Evolutionary conservation across 306 rosid genomes (phyloP).

Genomic region (Styphnolobium japonicum): DNA sequence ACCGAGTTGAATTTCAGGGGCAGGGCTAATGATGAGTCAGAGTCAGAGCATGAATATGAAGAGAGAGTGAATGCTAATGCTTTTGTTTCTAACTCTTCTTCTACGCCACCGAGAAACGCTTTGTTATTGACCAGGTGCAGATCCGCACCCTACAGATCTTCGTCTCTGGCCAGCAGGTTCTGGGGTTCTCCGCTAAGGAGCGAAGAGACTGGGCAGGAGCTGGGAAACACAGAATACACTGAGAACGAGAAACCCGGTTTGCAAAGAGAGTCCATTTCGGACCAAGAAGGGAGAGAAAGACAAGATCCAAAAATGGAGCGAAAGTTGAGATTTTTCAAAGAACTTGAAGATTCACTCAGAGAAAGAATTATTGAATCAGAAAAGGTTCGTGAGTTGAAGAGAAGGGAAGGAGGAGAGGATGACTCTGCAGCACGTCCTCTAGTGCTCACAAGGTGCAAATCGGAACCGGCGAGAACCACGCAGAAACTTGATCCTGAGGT

Average conservation of each 20-base stretch:
- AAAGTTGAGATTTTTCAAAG: constrained; percentile 33
- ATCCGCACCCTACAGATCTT: constrained; percentile 74
- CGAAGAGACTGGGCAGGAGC: constrained; percentile 34
- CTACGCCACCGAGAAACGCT: constrained; percentile 68
- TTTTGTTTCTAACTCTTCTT: constrained; percentile 21
- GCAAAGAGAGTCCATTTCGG: constrained; percentile 36
- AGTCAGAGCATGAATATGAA: constrained; percentile 25
- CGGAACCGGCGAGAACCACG: constrained; percentile 68
- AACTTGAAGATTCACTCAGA: constrained; percentile 34
- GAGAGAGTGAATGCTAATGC: constrained; percentile 8
- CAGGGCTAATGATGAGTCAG: constrained; percentile 2
- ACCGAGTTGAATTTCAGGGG: constrained; percentile 27
- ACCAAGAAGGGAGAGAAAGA: constrained; percentile 17
- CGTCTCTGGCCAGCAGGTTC: constrained; percentile 55
- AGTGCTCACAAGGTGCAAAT: constrained; percentile 77
- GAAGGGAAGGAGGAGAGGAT: constrained; percentile 20
- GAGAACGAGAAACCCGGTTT: constrained; percentile 31
- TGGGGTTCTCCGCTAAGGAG: constrained; percentile 50
- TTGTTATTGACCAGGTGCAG: constrained; percentile 70
- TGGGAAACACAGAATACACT: constrained; percentile 9
- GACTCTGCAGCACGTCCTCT: constrained; percentile 33
- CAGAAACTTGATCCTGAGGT: constrained; percentile 43
- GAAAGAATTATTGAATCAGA: constrained; percentile 40
- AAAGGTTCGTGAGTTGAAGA: constrained; percentile 8
- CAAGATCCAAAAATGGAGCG: constrained; percentile 30